Evolutionary conservation across 345 rosid genomes (phyloP), one percentile per base, ranked within the genome.

Genomic region (Punica granatum): DNA sequence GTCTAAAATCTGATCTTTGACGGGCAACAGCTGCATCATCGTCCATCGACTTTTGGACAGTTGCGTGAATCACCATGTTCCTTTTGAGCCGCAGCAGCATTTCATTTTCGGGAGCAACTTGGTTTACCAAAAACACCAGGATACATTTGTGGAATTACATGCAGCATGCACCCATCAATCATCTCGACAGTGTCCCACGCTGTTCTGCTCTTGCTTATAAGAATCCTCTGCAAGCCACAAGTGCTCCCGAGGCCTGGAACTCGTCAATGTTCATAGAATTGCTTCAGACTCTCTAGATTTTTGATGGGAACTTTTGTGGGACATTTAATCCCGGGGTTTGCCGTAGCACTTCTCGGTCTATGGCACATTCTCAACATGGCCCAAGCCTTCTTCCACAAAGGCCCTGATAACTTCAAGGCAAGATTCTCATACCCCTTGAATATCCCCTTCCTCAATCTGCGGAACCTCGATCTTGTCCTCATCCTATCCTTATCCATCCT

Each of bases 331-430:
- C 96, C 93, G 10, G 96, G 92, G 67, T 81, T 88, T 53, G 84
- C 82, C 61, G 79, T 92, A 35, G 71, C 85, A 56, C 60, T 90
- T 39, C 92, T 90, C 60, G 98, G 97, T 60, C 68, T 88, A 72
- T 88, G 97, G 96, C 97, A 92, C 82, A 79, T 81, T 70, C 64
- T 82, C 48, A 87, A 88, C 79, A 87, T 79, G 25, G 80, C 85
- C 67, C 79, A 78, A 77, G 77, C 83, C 71, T 90, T 81, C 66
- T 83, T 89, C 76, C 80, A 74, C 63, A 83, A 78, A 70, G 90
- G 90, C 70, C 81, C 83, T 36, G 37, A 68, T 34, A 70, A 66
- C 25, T 90, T 88, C 72, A 71, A 70, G 30, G 74, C 76, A 23
- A 83, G 76, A 67, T 88, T 84, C 33, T 88, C 86, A 86, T 75